phyloP scores from a whole-genome alignment of 176 grass and related monocot genomes.

The Guadua angustifolia region DNA sequence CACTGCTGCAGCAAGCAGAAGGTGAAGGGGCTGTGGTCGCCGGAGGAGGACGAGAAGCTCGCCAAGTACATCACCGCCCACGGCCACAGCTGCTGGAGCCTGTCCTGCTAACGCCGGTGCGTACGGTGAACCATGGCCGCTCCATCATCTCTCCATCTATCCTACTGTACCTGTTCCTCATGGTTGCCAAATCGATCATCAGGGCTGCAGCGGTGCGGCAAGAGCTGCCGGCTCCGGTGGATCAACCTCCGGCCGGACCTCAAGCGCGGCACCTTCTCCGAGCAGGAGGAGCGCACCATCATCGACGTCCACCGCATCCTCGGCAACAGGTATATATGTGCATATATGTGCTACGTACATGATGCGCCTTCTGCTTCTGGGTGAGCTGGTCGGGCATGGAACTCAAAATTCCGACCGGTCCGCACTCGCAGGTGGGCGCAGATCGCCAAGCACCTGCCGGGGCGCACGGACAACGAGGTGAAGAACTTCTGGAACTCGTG shows the following conservation, averaged over 20 bases:
- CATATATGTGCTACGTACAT: not conserved
- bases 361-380: not conserved
- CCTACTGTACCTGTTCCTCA: not conserved
- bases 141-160: not conserved
- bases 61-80: constrained; percentile 76
- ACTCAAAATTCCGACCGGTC: not conserved
- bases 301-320: constrained; percentile 97
- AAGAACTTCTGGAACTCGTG: constrained; percentile 99
- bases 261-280: constrained; percentile 84
- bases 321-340: constrained; percentile 79
- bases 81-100: constrained; percentile 99
- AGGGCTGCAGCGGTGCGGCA: constrained; percentile 98
- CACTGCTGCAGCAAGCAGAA: constrained; percentile 99
- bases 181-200: constrained; percentile 10
- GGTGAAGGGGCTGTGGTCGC: constrained; percentile 99
- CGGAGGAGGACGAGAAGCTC: constrained; percentile 97
- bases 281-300: constrained; percentile 89
- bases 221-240: constrained; percentile 98
- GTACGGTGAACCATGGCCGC: not conserved
- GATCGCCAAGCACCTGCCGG: constrained; percentile 94
- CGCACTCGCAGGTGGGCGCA: constrained; percentile 74
- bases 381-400: not conserved
- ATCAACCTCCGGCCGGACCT: constrained; percentile 98
- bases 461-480: constrained; percentile 99
- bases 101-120: constrained; percentile 87